These are phyloP conservation scores for Stemphylium beticola DNA, from an alignment of 2,329 filamentous ascomycete species.

Conservation along the genomic window DNA sequence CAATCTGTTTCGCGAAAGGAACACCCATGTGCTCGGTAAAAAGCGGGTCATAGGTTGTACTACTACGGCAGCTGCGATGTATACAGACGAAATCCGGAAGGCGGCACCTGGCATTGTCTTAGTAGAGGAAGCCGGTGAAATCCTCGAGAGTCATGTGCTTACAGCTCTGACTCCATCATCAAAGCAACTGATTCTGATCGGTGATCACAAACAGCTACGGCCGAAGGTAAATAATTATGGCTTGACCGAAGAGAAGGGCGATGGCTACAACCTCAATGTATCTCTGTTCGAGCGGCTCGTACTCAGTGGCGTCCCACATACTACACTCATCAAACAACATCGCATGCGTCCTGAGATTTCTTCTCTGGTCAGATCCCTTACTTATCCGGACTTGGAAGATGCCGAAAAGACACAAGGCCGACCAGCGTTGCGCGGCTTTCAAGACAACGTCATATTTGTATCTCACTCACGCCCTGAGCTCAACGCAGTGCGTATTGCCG, in stretches of 20 bases:
- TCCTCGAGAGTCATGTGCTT: conserved; percentile 71
- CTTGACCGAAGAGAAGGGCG: conserved; percentile 67
- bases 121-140: conserved; percentile 76
- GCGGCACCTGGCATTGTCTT: conserved; percentile 66
- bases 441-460: conserved; percentile 68
- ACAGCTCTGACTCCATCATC: conserved; percentile 63
- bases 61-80: conserved; percentile 72
- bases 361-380: conserved; percentile 60
- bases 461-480: conserved; percentile 65
- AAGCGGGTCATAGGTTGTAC: conserved; percentile 73
- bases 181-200: conserved; percentile 72
- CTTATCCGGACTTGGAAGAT: conserved; percentile 68
- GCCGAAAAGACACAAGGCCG: conserved; percentile 57
- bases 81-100: conserved; percentile 60
- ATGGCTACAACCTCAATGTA: conserved; percentile 70
- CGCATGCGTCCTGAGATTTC: conserved; percentile 74
- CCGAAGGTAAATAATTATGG: conserved; percentile 69
- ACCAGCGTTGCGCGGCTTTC: conserved; percentile 61
- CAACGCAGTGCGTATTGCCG: conserved; percentile 51
- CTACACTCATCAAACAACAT: conserved; percentile 66
- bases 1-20: conserved; percentile 32
- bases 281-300: conserved; percentile 75
- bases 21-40: conserved; percentile 49
- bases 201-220: conserved; percentile 75
- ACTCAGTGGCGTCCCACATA: conserved; percentile 59